These are phyloP conservation scores for Leishmania tarentolae DNA, from an alignment of 208 protist genomes.

Conservation along the genomic window DNA sequence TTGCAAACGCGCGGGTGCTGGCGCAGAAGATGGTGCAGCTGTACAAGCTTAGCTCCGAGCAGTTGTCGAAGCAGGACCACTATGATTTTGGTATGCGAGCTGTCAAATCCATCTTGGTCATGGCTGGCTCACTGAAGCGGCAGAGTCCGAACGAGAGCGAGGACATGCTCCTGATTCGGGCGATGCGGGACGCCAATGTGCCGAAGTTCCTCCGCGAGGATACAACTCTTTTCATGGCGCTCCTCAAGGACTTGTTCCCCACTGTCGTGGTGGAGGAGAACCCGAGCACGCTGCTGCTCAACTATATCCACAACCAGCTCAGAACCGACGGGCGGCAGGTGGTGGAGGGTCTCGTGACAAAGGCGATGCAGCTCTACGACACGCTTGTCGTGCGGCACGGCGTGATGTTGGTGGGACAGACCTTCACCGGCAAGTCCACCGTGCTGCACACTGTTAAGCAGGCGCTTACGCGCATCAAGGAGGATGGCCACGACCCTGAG, in stretches of 20 bases:
- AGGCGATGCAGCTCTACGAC: conserved; percentile 95
- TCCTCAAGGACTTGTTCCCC: conserved; percentile 95
- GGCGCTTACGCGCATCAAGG: conserved; percentile 82
- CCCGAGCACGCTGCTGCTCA: conserved; percentile 78
- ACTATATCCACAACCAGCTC: conserved; percentile 80
- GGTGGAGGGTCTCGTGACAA: conserved; percentile 85
- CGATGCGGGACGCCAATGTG: conserved; percentile 94
- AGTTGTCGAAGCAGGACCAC: conserved; percentile 96
- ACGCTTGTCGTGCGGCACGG: conserved; percentile 93
- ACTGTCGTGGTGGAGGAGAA: conserved; percentile 83
- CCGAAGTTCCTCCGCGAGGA: conserved; percentile 96
- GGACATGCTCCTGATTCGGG: conserved; percentile 95
- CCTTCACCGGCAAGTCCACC: conserved; percentile 94
- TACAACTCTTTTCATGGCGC: conserved; percentile 93
- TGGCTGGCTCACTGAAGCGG: conserved; percentile 93
- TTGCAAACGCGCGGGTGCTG: conserved; percentile 93
- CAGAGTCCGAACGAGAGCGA: conserved; percentile 90
- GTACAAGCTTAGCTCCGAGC: conserved; percentile 95
- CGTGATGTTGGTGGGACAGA: conserved; percentile 96
- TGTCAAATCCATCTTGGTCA: conserved; percentile 96
- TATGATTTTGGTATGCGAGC: conserved; percentile 98
- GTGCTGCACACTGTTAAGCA: conserved; percentile 78
- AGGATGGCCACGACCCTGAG: conserved; percentile 72
- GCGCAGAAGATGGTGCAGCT: conserved; percentile 97
- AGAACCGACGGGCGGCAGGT: conserved; percentile 69